phyloP scores from a whole-genome alignment of 805 yeast species.

The Yarrowia phangngaensis region DNA sequence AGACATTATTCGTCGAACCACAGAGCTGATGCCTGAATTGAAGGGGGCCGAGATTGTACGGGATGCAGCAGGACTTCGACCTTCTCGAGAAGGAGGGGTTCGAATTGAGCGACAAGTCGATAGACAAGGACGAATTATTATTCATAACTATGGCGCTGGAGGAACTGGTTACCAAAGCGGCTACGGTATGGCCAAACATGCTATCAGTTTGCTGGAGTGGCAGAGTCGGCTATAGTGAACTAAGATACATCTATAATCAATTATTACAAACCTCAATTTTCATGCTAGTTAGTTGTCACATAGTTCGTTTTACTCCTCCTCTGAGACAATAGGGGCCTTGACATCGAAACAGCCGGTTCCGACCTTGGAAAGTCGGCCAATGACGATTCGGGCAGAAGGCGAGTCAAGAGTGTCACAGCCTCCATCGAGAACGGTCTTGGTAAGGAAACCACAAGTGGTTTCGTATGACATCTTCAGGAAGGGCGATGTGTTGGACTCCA shows the following conservation, averaged over 20 bases:
- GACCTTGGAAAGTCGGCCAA: conserved; percentile 84
- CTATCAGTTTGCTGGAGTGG: conserved; percentile 34
- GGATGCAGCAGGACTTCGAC: conserved; percentile 72
- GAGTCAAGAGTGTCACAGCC: conserved; percentile 82
- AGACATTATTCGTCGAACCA: conserved; percentile 59
- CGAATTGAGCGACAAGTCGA: conserved; percentile 56
- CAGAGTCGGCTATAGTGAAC: no score
- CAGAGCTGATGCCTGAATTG: conserved; percentile 47
- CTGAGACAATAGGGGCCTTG: conserved; percentile 32
- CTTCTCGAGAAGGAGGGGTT: conserved; percentile 70
- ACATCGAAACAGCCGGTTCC: conserved; percentile 97
- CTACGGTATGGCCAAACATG: conserved; percentile 56
- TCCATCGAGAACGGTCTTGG: conserved; percentile 91
- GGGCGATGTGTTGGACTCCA: conserved; percentile 90
- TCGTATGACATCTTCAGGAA: conserved; percentile 99
- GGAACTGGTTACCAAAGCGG: conserved; percentile 78
- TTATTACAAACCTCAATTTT: no score
- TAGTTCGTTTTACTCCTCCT: conserved; percentile 18
- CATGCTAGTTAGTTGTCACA: no score
- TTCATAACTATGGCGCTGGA: conserved; percentile 76
- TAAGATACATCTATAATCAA: no score
- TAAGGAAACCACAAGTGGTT: conserved; percentile 95
- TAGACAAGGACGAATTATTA: conserved; percentile 43
- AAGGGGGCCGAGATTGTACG: conserved; percentile 50
- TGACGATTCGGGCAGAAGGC: conserved; percentile 89